Base-by-base conservation (phyloP, 2,329 filamentous ascomycete genomes). In the Orbilia quercus region DNA sequence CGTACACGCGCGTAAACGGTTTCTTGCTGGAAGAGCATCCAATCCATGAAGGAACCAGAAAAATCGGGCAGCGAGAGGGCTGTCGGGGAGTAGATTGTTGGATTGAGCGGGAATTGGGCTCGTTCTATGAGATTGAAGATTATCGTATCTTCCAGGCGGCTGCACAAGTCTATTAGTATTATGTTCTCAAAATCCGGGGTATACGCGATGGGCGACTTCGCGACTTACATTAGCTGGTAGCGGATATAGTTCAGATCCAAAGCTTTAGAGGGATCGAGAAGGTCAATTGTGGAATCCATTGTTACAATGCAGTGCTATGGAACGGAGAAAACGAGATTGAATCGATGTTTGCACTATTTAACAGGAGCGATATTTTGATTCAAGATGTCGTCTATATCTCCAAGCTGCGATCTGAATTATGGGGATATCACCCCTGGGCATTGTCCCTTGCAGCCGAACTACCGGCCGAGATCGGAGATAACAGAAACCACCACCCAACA, bases 111-210 rank as follows among this genome's bases (percentile, higher is more conserved):
- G 81, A 98, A 99, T 81, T 99, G 95, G n/a, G 94, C 94, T 42
- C 95, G 90, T 83, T 99, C 95, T 79, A 98, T 98, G 40, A 99
- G 85, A 82, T 96, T 91, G 82, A 96, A 97, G 76, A 91, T 96
- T 79, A 99, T 98, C 74, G 94, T 98, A 80, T 99, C 95, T 83
- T 99, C 95, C 16, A 98, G 86, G 18, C 95, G 95, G 79, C 95
- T 99, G 79, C 54, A 36, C 16, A 75, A n/a, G 62, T 60, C 3
- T 42, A 75, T 47, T 53, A 57, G 44, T 16, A 7, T 22, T 34
- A 48, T 40, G 66, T 64, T 22, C 1, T 14, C 18, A 18, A 14
- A 18, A 31, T 25, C 28, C 34, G 42, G 54, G 20, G 40, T 44
- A 34, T n/a, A n/a, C n/a, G n/a, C n/a, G n/a, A n/a, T n/a, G n/a